These are phyloP conservation scores for Euphorbia schlechtendalii DNA, from an alignment of 441 rosid species.

Conservation along the genomic window DNA sequence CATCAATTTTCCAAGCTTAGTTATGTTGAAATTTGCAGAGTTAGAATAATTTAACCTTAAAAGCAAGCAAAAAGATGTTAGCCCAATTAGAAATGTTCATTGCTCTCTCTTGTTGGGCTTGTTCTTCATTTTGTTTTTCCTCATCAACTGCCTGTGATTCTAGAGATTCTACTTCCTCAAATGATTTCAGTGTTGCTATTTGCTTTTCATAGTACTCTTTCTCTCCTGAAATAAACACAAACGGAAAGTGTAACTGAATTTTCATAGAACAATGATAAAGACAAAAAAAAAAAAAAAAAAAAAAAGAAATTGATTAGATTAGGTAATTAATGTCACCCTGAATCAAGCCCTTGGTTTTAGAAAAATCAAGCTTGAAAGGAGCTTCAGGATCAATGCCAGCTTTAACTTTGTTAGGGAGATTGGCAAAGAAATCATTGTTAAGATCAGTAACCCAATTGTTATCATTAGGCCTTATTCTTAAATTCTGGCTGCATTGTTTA, in stretches of 20 bases:
- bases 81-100: conserved; percentile 68
- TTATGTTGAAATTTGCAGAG: not conserved
- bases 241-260: too few relatives aligned
- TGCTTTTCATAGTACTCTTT: conserved; percentile 75
- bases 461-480: too few relatives aligned
- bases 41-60: conserved; percentile 41
- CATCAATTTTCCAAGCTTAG: too few relatives aligned
- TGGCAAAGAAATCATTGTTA: conserved; percentile 41
- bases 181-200: conserved; percentile 59
- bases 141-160: conserved; percentile 20
- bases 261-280: too few relatives aligned
- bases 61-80: conserved; percentile 22
- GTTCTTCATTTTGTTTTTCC: conserved; percentile 37
- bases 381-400: conserved; percentile 43
- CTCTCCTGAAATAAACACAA: conserved; percentile 36
- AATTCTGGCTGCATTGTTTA: too few relatives aligned
- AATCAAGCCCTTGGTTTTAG: conserved; percentile 37
- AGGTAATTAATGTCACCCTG: conserved; percentile 29
- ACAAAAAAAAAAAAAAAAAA: too few relatives aligned
- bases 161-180: conserved; percentile 65
- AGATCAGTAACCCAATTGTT: conserved; percentile 29
- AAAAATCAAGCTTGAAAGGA: conserved; percentile 37
- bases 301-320: too few relatives aligned
- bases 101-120: conserved; percentile 51
- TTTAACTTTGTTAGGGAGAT: conserved; percentile 58